These are phyloP conservation scores for Rhododendron ferrugineum DNA, from an alignment of 148 eudicot species.

Conservation along the genomic window DNA sequence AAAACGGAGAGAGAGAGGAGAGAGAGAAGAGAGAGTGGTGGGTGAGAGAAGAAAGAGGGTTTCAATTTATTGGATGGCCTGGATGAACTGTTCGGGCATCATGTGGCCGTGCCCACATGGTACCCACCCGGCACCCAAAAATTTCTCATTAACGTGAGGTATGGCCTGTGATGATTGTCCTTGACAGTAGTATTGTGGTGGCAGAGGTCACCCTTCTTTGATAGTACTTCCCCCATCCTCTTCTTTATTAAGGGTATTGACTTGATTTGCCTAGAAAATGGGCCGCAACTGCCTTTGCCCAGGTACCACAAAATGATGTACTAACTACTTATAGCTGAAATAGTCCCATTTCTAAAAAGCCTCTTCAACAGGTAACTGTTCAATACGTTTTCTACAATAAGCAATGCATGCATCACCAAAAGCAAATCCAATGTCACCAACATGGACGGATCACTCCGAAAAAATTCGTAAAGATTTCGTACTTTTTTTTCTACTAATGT, in stretches of 20 bases:
- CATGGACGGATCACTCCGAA: neutral
- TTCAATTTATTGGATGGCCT: no score
- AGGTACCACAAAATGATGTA: neutral
- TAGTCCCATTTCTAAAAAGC: neutral
- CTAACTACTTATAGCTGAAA: neutral
- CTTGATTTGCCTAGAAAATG: neutral
- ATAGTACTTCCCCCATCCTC: neutral
- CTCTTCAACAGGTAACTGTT: neutral
- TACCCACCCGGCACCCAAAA: no score
- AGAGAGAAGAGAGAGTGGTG: no score
- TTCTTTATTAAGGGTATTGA: neutral
- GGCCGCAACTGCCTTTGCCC: neutral
- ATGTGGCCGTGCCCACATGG: no score
- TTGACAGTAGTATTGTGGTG: neutral
- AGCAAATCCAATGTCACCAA: neutral
- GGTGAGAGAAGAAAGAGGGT: no score
- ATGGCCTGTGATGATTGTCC: neutral
- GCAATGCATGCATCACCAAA: neutral
- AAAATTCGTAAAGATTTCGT: no score
- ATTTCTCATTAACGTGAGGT: neutral
- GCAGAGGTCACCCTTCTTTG: neutral
- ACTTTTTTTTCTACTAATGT: no score
- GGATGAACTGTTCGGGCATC: no score
- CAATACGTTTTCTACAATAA: neutral
- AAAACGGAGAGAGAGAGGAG: no score